Evolutionary conservation across 2,329 filamentous ascomycete species (phyloP), one percentile per base, ranked within the genome.

Genomic region (Colletotrichum sp.): DNA sequence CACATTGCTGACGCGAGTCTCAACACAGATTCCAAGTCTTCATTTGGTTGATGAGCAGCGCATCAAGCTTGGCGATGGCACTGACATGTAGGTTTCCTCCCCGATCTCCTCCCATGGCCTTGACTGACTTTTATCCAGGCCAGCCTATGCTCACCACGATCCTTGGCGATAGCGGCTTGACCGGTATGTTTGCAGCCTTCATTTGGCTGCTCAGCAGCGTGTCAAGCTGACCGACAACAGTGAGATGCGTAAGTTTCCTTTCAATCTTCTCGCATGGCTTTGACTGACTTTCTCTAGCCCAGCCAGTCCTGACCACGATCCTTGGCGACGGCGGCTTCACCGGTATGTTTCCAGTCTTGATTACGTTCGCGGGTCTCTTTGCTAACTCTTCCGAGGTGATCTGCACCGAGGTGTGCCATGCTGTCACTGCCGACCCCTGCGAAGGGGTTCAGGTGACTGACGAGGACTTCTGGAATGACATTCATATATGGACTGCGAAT

Each of bases 301-400:
- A 7, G 18, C n/a, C 44, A 12, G 44, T 49, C 3, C 18, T 7
- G 0, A 49, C 44, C 0, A 5, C 44, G 0, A n/a, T 49, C 6
- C 3, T 49, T n/a, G 44, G 44, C 44, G 10, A 21, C 0, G 12
- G 0, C n/a, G 10, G n/a, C 44, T 49, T 49, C 44, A 49, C 44
- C n/a, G 44, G n/a, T 49, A 21, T 49, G 44, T 13, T 49, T 21
- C 4, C 44, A 49, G 44, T 1, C 9, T 21, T 21, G 0, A 21
- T 13, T n/a, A 21, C n/a, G 44, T 0, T 49, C 0, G n/a, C 44
- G 6, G n/a, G 44, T 21, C 0, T 21, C 44, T 13, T 49, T 21
- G n/a, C 44, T 49, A 13, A 49, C 44, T 21, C n/a, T 13, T 49
- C n/a, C 44, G 10, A n/a, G 10, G 44, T 21, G 4, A 21, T 13